phyloP scores from a whole-genome alignment of 2,329 filamentous ascomycete genomes.

The Thielaviopsis musarum region DNA sequence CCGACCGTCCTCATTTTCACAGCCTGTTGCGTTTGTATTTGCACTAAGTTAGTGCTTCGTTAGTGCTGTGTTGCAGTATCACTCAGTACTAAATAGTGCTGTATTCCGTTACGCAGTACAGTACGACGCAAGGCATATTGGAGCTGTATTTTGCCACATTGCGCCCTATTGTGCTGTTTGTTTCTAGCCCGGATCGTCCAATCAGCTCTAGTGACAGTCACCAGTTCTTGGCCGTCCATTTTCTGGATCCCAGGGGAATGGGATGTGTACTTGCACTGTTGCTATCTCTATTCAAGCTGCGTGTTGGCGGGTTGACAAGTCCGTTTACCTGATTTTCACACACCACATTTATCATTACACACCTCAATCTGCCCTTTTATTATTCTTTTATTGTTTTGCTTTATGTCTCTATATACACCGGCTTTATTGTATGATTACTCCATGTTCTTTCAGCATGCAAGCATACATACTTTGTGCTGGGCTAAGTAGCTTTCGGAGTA shows the following conservation, averaged over 20 bases:
- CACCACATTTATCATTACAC: not conserved
- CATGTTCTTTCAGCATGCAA: no score
- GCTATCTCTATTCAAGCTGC: not conserved
- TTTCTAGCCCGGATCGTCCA: not conserved
- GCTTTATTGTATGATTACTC: no score
- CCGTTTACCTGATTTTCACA: not conserved
- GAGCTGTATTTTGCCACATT: not conserved
- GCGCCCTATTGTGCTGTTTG: not conserved
- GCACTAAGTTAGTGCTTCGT: not conserved
- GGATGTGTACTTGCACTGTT: not conserved
- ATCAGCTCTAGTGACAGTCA: not conserved
- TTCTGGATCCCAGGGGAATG: not conserved
- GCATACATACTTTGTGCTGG: no score
- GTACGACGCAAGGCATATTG: not conserved
- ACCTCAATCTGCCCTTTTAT: not conserved
- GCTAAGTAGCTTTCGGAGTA: not conserved
- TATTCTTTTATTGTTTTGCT: not conserved
- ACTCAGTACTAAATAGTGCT: no score
- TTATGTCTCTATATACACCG: no score
- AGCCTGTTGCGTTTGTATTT: not conserved
- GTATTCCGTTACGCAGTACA: not conserved
- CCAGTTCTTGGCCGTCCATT: not conserved
- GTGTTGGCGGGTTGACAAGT: not conserved
- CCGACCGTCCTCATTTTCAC: constrained; percentile 1
- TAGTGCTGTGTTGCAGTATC: not conserved